phyloP scores from a whole-genome alignment of 805 yeast species.

The Torulaspora gathmanii region DNA sequence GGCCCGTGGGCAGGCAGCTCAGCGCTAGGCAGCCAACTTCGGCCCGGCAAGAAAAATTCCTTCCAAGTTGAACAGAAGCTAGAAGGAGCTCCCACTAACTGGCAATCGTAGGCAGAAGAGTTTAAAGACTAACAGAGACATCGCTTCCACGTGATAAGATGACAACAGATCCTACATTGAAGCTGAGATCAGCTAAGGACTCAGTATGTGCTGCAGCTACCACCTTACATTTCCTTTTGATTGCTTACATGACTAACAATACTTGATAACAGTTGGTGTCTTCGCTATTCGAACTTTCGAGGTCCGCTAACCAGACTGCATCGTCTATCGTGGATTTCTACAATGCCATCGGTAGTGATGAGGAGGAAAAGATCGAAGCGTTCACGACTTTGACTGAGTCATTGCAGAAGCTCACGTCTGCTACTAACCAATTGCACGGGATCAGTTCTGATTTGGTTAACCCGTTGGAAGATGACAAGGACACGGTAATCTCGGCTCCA shows the following conservation, averaged over 20 bases:
- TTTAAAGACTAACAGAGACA: background rate
- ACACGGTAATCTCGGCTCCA: constrained; percentile 13
- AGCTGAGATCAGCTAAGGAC: constrained; percentile 38
- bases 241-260: background rate
- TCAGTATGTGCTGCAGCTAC: constrained; percentile 31
- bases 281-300: constrained; percentile 74
- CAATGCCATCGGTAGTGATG: constrained; percentile 49
- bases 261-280: constrained; percentile 55
- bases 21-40: constrained; percentile 4
- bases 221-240: no score
- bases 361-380: constrained; percentile 43
- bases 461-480: constrained; percentile 36
- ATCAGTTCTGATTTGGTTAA: constrained; percentile 30
- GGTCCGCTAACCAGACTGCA: constrained; percentile 83
- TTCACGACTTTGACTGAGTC: constrained; percentile 43
- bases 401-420: constrained; percentile 38
- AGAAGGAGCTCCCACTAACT: background rate
- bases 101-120: background rate
- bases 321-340: constrained; percentile 73
- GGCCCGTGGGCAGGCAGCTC: background rate
- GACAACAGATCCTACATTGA: constrained; percentile 34
- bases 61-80: constrained; percentile 7
- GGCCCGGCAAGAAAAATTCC: constrained; percentile 8
- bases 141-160: constrained; percentile 13
- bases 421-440: constrained; percentile 33